A percentile compares a stretch with the other conserved stretches of the same genome.
phyloP scores from a whole-genome alignment of 2,329 filamentous ascomycete genomes.

The Bimuria novae-zelandiae region DNA sequence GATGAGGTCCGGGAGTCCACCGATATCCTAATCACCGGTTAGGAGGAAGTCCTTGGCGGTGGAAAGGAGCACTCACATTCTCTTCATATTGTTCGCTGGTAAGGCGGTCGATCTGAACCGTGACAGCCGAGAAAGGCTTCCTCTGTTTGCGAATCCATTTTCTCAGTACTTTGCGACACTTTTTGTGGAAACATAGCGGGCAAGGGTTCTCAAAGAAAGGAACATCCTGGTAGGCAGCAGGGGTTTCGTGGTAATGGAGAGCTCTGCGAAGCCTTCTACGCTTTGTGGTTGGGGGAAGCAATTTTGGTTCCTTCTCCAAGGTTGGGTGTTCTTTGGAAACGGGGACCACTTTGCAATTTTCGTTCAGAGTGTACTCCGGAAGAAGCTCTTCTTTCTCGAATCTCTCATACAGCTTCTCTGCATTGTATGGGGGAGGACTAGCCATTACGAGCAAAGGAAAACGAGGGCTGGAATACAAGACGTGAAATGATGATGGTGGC shows the following conservation, averaged over 20 bases:
- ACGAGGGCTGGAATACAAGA: not conserved
- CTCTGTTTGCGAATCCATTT: constrained; percentile 35
- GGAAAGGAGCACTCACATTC: constrained; percentile 53
- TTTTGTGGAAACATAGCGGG: constrained; percentile 31
- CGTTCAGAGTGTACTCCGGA: constrained; percentile 17
- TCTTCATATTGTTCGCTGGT: constrained; percentile 89
- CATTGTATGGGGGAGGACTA: constrained; percentile 10
- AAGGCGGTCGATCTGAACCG: constrained; percentile 86
- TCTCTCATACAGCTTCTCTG: constrained; percentile 18
- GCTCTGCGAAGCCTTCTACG: constrained; percentile 13
- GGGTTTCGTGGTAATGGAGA: constrained; percentile 32
- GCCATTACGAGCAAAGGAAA: constrained; percentile 17
- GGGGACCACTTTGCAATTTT: constrained; percentile 9
- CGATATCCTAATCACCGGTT: constrained; percentile 58
- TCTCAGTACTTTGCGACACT: constrained; percentile 32
- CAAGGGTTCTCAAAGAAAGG: constrained; percentile 36
- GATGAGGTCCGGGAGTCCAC: constrained; percentile 90
- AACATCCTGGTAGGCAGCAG: constrained; percentile 26
- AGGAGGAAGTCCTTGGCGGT: not conserved
- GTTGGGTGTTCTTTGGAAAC: not conserved
- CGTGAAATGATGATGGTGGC: constrained; percentile 1
- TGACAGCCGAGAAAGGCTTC: constrained; percentile 91
- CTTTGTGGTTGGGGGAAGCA: constrained; percentile 2
- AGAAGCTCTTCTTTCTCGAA: constrained; percentile 15
- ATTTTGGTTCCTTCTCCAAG: not conserved